These are phyloP conservation scores for Wallemia ichthyophaga DNA, from an alignment of 1,284 basidiomycete species.

Conservation along the genomic window DNA sequence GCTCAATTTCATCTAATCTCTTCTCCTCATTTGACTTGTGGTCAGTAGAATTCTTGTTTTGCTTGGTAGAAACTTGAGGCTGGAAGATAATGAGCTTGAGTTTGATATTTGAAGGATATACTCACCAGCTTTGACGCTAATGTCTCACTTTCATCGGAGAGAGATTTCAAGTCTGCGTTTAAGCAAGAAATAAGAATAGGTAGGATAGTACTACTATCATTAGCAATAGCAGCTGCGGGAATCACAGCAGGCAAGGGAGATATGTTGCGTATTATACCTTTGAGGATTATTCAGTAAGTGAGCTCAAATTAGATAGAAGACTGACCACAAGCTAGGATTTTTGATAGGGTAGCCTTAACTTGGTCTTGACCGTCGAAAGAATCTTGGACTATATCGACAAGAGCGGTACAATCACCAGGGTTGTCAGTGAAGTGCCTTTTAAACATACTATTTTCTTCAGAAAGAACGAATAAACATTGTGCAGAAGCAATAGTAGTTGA, in stretches of 20 bases:
- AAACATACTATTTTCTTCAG: constrained; percentile 50
- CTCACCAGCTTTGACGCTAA: neutral
- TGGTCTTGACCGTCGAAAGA: constrained; percentile 14
- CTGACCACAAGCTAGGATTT: constrained; percentile 39
- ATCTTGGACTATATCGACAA: constrained; percentile 31
- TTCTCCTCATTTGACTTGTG: constrained; percentile 35
- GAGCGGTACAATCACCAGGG: constrained; percentile 31
- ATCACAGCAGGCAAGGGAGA: neutral
- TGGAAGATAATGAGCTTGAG: neutral
- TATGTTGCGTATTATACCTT: neutral
- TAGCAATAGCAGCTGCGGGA: neutral
- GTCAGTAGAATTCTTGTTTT: constrained; percentile 14
- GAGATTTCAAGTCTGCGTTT: neutral
- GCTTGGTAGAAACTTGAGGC: neutral
- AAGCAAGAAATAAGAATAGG: neutral
- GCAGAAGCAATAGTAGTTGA: constrained; percentile 20
- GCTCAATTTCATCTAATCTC: constrained; percentile 43
- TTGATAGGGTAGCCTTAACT: constrained; percentile 25
- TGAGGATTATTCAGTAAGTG: too few species aligned
- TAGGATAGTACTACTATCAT: neutral
- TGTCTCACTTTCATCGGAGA: neutral
- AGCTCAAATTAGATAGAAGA: too few species aligned
- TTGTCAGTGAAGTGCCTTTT: constrained; percentile 30
- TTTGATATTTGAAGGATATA: neutral
- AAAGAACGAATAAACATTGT: constrained; percentile 63